phyloP scores from a whole-genome alignment of 2,329 filamentous ascomycete species.

The Colletotrichum filicis region DNA sequence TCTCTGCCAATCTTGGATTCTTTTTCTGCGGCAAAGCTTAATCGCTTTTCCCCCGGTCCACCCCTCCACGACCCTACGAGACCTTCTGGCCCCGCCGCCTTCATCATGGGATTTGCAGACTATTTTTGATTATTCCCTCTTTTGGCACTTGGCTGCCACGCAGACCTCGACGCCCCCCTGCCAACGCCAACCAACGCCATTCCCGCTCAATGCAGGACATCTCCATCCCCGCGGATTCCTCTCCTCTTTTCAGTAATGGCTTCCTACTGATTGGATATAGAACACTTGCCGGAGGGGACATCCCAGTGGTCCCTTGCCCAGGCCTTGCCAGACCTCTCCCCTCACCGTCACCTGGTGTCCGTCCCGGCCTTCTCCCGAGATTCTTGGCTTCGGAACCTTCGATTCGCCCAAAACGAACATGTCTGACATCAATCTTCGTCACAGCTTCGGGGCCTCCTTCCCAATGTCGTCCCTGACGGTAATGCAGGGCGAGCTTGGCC shows the following conservation, averaged over 20 bases:
- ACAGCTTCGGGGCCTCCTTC: constrained; percentile 13
- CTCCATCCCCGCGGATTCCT: constrained; percentile 24
- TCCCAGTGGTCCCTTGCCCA: constrained; percentile 3
- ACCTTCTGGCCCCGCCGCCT: constrained; percentile 3
- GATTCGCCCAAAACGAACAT: neutral
- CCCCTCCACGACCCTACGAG: no score
- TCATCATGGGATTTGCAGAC: constrained; percentile 33
- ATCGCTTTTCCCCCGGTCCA: neutral
- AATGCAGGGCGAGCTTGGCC: neutral
- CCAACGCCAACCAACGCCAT: neutral
- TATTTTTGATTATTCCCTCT: constrained; percentile 27
- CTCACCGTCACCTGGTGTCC: neutral
- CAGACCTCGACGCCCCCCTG: neutral
- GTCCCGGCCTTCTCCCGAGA: neutral
- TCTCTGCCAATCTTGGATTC: neutral
- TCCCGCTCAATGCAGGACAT: neutral
- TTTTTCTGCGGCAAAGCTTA: constrained; percentile 21
- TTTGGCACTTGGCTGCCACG: constrained; percentile 1
- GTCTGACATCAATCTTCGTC: constrained; percentile 24
- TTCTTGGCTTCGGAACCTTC: neutral
- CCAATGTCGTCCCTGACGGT: neutral
- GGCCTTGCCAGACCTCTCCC: neutral
- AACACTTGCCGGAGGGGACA: constrained; percentile 5
- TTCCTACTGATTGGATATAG: constrained; percentile 23
- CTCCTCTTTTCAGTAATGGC: constrained; percentile 27